phyloP scores from a whole-genome alignment of 139 green algal genomes.

The Chlamydomonas applanata region DNA sequence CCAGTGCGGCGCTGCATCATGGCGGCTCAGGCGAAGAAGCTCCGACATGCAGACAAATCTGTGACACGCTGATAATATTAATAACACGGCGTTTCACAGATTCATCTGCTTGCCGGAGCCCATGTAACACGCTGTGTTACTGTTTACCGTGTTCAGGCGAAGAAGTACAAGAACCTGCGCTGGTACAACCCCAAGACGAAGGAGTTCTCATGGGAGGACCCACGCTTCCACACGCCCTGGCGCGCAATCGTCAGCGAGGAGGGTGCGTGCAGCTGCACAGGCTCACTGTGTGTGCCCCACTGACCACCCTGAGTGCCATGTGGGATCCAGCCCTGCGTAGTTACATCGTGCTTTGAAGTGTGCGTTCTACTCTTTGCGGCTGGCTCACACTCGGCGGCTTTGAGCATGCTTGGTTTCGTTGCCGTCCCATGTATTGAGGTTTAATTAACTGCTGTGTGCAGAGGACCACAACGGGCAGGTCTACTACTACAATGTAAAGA shows the following conservation, averaged over 20 bases:
- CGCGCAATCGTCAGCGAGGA: background rate
- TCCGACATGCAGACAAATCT: too few species aligned
- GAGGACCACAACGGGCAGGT: background rate
- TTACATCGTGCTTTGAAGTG: too few species aligned
- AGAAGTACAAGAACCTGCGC: slow-evolving; percentile 15
- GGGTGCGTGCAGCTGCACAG: background rate
- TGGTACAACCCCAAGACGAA: slow-evolving; percentile 28
- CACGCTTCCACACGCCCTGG: background rate
- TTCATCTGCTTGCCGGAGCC: too few species aligned
- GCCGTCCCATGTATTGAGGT: background rate
- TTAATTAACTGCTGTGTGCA: background rate
- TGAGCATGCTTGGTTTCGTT: too few species aligned
- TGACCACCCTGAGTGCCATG: background rate
- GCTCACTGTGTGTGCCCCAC: too few species aligned
- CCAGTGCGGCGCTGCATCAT: too few species aligned
- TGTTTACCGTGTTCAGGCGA: background rate
- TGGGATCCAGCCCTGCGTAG: too few species aligned
- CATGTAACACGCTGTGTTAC: background rate
- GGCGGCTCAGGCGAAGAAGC: too few species aligned
- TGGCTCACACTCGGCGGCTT: too few species aligned
- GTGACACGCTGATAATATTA: too few species aligned
- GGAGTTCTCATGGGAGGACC: slow-evolving; percentile 28
- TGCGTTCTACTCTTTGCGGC: too few species aligned
- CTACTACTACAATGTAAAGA: slow-evolving; percentile 37
- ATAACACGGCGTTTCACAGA: too few species aligned